These are phyloP conservation scores for Ilyonectria robusta DNA, from an alignment of 2,329 filamentous ascomycete species.

Conservation along the genomic window DNA sequence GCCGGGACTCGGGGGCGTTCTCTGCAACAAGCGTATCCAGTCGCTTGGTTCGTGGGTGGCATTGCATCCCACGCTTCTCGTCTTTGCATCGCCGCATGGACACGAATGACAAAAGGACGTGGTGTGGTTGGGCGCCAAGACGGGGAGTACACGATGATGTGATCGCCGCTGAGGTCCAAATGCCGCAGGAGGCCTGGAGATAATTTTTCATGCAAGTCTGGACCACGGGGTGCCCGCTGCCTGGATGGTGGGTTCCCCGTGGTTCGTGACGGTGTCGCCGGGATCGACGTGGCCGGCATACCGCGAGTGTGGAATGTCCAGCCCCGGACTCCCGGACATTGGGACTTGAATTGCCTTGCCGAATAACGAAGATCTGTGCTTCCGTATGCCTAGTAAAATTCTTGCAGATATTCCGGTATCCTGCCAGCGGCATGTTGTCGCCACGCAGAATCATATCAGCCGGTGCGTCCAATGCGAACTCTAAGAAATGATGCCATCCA, in stretches of 20 bases:
- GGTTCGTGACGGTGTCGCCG: background rate
- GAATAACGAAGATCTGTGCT: background rate
- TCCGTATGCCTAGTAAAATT: background rate
- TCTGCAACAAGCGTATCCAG: background rate
- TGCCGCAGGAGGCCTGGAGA: background rate
- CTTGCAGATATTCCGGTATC: background rate
- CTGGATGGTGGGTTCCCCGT: background rate
- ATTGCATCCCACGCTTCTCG: conserved; percentile 1
- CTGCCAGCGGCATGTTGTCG: background rate
- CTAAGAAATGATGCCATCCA: background rate
- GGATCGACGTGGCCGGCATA: background rate
- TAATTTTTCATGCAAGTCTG: background rate
- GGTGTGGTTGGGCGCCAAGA: background rate
- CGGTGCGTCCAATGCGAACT: conserved; percentile 1
- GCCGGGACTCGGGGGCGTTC: no score
- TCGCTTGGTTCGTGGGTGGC: conserved; percentile 9
- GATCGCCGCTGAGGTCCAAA: background rate
- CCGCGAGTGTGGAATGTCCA: background rate
- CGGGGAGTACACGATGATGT: background rate
- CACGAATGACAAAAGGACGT: background rate
- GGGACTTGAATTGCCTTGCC: background rate
- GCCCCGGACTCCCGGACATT: background rate
- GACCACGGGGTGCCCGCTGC: background rate
- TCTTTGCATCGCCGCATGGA: background rate
- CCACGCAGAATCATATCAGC: conserved; percentile 12